Evolutionary conservation across 345 rosid genomes (phyloP).

Genomic region (Camelina sativa): DNA sequence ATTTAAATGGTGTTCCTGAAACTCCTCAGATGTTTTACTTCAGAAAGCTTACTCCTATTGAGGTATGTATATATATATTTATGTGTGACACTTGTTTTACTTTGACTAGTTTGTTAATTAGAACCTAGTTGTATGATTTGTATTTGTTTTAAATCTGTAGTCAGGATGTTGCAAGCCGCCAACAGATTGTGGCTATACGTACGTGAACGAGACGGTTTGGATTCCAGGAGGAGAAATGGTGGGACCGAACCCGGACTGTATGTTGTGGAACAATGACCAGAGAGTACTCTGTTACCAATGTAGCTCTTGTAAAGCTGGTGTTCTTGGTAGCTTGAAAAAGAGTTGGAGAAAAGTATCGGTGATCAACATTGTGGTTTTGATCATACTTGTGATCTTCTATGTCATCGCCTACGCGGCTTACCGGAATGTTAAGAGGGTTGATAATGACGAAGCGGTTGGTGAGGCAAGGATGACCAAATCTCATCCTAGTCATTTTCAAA

Average conservation of each 20-base stretch:
- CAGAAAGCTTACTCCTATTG: constrained; percentile 70
- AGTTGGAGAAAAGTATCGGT: constrained; percentile 97
- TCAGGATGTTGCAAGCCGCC: constrained; percentile 99
- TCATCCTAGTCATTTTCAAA: constrained; percentile 68
- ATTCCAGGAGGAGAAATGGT: constrained; percentile 44
- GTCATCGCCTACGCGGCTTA: constrained; percentile 79
- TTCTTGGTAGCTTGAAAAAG: constrained; percentile 78
- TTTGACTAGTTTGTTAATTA: too few species aligned
- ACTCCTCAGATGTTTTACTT: constrained; percentile 65
- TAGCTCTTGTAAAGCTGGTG: constrained; percentile 91
- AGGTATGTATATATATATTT: constrained; percentile 48
- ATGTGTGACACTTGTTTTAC: too few species aligned
- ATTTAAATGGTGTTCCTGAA: constrained; percentile 68
- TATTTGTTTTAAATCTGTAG: constrained; percentile 45
- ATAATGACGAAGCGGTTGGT: constrained; percentile 79
- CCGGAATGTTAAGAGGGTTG: constrained; percentile 76
- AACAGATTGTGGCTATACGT: constrained; percentile 69
- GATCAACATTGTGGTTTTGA: constrained; percentile 74
- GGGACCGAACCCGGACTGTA: constrained; percentile 60
- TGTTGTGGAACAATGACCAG: constrained; percentile 77
- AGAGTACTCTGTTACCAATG: constrained; percentile 71
- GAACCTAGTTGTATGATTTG: background rate
- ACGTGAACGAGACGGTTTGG: constrained; percentile 82
- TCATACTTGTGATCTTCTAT: constrained; percentile 76
- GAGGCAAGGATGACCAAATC: constrained; percentile 80